These are phyloP conservation scores for Exophiala sp. DNA, from an alignment of 2,329 filamentous ascomycete species.

Conservation along the genomic window DNA sequence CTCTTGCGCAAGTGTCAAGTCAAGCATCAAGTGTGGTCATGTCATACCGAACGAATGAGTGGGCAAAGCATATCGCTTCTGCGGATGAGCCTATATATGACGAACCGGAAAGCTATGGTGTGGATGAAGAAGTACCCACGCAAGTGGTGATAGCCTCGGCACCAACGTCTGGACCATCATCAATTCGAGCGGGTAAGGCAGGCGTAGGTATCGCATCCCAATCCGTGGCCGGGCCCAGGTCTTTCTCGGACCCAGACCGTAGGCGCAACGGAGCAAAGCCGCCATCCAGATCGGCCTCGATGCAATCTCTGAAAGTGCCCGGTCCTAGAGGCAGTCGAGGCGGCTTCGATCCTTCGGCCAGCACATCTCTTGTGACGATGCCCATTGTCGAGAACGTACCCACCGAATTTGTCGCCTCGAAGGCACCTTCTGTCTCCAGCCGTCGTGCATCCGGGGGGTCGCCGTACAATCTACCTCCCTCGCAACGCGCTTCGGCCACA, in stretches of 20 bases:
- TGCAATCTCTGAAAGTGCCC: conserved; percentile 10
- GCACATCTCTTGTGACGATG: conserved; percentile 16
- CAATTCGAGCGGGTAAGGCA: conserved; percentile 11
- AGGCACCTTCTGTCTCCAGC: not conserved
- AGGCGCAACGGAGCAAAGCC: conserved; percentile 4
- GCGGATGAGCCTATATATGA: conserved; percentile 71
- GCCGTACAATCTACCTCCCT: conserved; percentile 8
- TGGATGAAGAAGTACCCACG: conserved; percentile 19
- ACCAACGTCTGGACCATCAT: conserved; percentile 5
- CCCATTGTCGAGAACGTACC: conserved; percentile 25
- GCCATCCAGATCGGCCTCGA: conserved; percentile 11
- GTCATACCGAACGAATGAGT: conserved; percentile 89
- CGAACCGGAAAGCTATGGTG: conserved; percentile 51
- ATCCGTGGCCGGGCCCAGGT: conserved; percentile 6
- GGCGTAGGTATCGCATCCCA: conserved; percentile 22
- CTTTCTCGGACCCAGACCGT: conserved; percentile 18
- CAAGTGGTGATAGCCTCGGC: conserved; percentile 11
- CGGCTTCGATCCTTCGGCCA: conserved; percentile 8
- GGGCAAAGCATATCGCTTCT: conserved; percentile 81
- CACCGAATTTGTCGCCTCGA: conserved; percentile 18
- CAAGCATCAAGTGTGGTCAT: conserved; percentile 72
- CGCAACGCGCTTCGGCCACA: conserved; percentile 3
- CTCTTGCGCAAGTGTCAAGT: conserved; percentile 60
- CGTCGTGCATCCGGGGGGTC: conserved; percentile 11
- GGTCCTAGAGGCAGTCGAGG: conserved; percentile 10